These are phyloP conservation scores for Striga hermonthica DNA, from an alignment of 305 asterid species.

Conservation along the genomic window DNA sequence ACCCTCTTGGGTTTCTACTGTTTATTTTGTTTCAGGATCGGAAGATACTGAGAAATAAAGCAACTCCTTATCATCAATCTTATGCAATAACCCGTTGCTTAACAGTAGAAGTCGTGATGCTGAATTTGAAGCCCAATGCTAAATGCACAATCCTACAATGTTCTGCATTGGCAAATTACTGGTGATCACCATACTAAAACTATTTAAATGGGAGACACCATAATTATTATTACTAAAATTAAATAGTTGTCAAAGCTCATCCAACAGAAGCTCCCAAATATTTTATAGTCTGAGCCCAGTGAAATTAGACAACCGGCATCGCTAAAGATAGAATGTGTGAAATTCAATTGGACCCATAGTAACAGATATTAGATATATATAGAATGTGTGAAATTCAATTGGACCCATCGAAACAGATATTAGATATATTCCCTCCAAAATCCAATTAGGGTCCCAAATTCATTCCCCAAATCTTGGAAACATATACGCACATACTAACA, in stretches of 20 bases:
- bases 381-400: not conserved
- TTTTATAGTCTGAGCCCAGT: too few species aligned
- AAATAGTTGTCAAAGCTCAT: too few species aligned
- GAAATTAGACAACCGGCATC: too few species aligned
- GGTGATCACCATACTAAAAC: too few species aligned
- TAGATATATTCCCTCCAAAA: slow-evolving; percentile 30
- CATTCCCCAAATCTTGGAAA: slow-evolving; percentile 21
- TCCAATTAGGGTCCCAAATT: slow-evolving; percentile 12
- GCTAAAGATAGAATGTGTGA: too few species aligned
- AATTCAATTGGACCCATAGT: too few species aligned
- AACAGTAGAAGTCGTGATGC: too few species aligned
- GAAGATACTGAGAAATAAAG: too few species aligned
- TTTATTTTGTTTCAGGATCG: slow-evolving; percentile 10
- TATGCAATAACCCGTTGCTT: not conserved
- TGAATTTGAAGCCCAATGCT: not conserved
- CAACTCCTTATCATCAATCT: not conserved
- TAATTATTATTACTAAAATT: too few species aligned
- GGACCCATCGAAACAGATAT: not conserved
- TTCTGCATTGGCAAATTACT: slow-evolving; percentile 6
- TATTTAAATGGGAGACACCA: too few species aligned
- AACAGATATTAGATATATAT: too few species aligned
- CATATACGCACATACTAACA: not conserved
- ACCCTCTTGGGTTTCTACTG: not conserved
- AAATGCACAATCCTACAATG: not conserved
- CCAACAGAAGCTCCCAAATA: too few species aligned